Evolutionary conservation across 2,329 filamentous ascomycete genomes (phyloP).

Genomic region (Coniosporium tulheliwenetii): DNA sequence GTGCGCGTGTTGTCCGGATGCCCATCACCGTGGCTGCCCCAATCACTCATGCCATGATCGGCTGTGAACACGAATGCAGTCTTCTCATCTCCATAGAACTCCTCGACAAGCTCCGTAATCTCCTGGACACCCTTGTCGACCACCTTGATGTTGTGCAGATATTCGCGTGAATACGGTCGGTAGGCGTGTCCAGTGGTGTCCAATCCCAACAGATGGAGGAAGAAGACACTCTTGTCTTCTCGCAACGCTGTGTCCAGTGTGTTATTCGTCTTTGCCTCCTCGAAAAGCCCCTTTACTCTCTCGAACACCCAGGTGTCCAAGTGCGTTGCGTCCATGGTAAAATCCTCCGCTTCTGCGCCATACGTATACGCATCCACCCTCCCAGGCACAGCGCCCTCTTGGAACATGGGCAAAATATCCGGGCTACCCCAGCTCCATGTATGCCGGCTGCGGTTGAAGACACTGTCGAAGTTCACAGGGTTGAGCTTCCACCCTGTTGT

Average conservation of each 20-base stretch:
- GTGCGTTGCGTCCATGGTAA: conserved; percentile 62
- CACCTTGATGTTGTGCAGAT: conserved; percentile 83
- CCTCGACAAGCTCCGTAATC: conserved; percentile 63
- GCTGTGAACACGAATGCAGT: conserved; percentile 96
- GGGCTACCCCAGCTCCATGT: conserved; percentile 99
- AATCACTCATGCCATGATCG: conserved; percentile 98
- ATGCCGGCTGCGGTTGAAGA: conserved; percentile 91
- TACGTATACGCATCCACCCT: conserved; percentile 81
- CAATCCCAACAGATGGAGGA: conserved; percentile 80
- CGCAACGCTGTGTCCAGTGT: conserved; percentile 58
- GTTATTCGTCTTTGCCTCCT: conserved; percentile 60
- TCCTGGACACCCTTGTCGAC: conserved; percentile 84
- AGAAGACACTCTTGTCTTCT: conserved; percentile 84
- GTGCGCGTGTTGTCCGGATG: conserved; percentile 96
- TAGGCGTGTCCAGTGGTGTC: conserved; percentile 80
- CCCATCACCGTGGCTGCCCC: conserved; percentile 96
- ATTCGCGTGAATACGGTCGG: conserved; percentile 88
- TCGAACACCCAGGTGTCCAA: conserved; percentile 96
- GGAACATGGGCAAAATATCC: conserved; percentile 95
- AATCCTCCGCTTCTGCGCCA: conserved; percentile 74
- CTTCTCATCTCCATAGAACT: conserved; percentile 68
- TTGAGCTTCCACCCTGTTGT: conserved; percentile 98
- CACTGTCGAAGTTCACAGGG: conserved; percentile 94
- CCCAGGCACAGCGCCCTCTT: conserved; percentile 76
- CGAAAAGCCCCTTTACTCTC: conserved; percentile 74